Conservation (phyloP, 495 filamentous ascomycete species). For the Apiosordaria backusii region DNA sequence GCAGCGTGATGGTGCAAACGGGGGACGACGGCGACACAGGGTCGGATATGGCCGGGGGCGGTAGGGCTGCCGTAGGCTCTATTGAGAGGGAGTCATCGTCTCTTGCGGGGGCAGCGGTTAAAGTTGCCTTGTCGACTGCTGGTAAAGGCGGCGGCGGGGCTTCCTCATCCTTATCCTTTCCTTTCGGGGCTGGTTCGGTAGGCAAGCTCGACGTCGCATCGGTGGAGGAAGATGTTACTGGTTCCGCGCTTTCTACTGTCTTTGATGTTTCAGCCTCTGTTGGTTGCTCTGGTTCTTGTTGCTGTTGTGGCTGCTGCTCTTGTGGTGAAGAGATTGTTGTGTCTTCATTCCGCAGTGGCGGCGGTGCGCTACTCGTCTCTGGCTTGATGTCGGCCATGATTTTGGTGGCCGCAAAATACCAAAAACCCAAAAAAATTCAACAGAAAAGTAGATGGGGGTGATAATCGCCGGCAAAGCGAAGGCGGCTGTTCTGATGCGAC, state of each 20-base stretch:
- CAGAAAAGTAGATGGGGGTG: background rate
- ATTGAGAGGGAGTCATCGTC: conserved; percentile 41
- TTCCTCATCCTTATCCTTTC: conserved; percentile 36
- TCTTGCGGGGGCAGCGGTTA: background rate
- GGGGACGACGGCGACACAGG: conserved; percentile 8
- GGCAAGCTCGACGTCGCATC: conserved; percentile 14
- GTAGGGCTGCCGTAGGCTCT: conserved; percentile 37
- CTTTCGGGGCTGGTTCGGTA: conserved; percentile 27
- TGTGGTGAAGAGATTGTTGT: background rate
- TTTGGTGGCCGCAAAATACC: background rate
- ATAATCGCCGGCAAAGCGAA: background rate
- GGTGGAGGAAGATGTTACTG: conserved; percentile 2
- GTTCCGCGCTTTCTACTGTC: background rate
- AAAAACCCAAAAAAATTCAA: background rate
- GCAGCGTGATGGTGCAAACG: conserved; percentile 61
- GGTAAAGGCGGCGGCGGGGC: conserved; percentile 20
- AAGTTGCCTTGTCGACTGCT: conserved; percentile 17
- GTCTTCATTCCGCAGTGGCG: background rate
- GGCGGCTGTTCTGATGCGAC: background rate
- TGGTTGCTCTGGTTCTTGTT: background rate
- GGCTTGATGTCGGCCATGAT: conserved; percentile 2
- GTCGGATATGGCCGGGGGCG: conserved; percentile 6
- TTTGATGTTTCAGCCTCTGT: background rate
- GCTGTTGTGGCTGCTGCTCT: background rate
- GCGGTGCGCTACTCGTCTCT: background rate